Percentiles rank a stretch among this genome's conserved stretches.
Conservation (phyloP, 2,329 filamentous ascomycete species). For the Colletotrichum phormii region DNA sequence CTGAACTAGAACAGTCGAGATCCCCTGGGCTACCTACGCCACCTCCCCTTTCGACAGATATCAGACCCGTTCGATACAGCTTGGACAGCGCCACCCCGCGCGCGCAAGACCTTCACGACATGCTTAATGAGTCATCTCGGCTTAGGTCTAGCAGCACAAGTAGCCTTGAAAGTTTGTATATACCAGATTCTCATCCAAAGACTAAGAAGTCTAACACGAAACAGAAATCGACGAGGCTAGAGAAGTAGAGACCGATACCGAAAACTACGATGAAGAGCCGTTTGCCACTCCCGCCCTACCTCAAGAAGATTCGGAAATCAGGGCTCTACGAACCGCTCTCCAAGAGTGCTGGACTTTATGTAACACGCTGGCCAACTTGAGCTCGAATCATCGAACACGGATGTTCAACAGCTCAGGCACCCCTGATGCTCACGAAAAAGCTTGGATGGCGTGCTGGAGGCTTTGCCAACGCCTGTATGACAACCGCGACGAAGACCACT, state of each 20-base stretch:
- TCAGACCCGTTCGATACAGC: slow-evolving; percentile 74
- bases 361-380: slow-evolving; percentile 88
- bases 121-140: slow-evolving; percentile 67
- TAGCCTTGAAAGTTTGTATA: slow-evolving; percentile 78
- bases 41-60: slow-evolving; percentile 80
- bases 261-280: slow-evolving; percentile 65
- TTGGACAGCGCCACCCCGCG: slow-evolving; percentile 80
- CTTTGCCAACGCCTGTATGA: slow-evolving; percentile 91
- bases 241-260: slow-evolving; percentile 64
- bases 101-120: slow-evolving; percentile 84
- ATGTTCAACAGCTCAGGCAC: slow-evolving; percentile 81
- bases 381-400: slow-evolving; percentile 83
- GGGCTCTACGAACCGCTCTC: slow-evolving; percentile 79
- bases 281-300: slow-evolving; percentile 55
- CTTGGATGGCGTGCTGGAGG: slow-evolving; percentile 95
- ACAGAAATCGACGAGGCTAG: slow-evolving; percentile 68
- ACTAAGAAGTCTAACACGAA: slow-evolving; percentile 41
- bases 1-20: slow-evolving; percentile 42
- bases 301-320: slow-evolving; percentile 69
- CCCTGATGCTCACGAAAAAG: slow-evolving; percentile 83
- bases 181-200: not conserved
- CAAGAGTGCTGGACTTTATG: slow-evolving; percentile 94
- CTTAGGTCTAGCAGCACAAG: slow-evolving; percentile 75
- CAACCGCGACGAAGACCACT: slow-evolving; percentile 77
- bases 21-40: slow-evolving; percentile 65